phyloP scores from a whole-genome alignment of 768 basidiomycete species.

The Candolleomyces eurysporus region DNA sequence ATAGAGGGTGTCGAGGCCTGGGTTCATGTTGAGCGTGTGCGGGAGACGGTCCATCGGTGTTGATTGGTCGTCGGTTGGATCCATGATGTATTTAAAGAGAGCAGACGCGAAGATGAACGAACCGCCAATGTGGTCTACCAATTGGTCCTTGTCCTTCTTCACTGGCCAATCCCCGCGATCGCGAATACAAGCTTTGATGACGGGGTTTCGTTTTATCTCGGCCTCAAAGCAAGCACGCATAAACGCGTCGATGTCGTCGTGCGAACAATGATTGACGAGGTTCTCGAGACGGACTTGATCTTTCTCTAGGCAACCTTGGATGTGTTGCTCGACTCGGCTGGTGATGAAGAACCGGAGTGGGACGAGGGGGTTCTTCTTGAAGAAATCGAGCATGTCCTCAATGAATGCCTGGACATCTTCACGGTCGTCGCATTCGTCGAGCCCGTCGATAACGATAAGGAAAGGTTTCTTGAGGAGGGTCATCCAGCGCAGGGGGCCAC shows the following conservation, averaged over 20 bases:
- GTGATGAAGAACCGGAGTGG: not conserved
- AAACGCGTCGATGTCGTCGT: not conserved
- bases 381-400: not conserved
- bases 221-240: not conserved
- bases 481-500: too few species aligned
- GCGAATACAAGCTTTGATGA: not conserved
- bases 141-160: not conserved
- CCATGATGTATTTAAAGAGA: not conserved
- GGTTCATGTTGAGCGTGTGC: not conserved
- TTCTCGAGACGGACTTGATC: not conserved
- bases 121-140: not conserved
- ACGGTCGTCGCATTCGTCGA: slow-evolving; percentile 16
- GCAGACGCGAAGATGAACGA: slow-evolving; percentile 20
- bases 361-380: not conserved
- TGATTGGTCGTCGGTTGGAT: not conserved
- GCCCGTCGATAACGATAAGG: slow-evolving; percentile 16
- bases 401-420: slow-evolving; percentile 9
- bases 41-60: not conserved
- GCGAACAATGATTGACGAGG: not conserved
- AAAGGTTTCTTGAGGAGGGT: not conserved
- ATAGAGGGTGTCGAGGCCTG: not conserved
- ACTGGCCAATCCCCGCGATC: not conserved
- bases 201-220: not conserved
- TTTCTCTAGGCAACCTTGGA: not conserved
- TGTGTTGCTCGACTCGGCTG: not conserved